Conservation (phyloP, 257 asterid species). For the Rubia yunnanensis region DNA sequence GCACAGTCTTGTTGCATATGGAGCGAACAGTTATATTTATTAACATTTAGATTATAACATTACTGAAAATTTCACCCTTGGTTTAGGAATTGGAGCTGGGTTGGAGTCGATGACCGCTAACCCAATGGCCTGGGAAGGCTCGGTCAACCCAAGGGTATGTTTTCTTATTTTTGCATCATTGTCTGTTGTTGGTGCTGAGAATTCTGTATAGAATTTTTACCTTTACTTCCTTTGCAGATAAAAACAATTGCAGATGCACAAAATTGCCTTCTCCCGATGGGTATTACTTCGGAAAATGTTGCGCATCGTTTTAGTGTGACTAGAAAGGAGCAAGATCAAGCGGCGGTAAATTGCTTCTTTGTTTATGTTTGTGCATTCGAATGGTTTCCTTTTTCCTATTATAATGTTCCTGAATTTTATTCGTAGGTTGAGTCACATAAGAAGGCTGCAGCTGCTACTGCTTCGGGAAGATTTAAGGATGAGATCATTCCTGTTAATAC, state of each 20-base stretch:
- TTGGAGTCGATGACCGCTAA: slow-evolving; percentile 89
- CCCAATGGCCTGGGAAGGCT: slow-evolving; percentile 98
- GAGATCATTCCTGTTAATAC: slow-evolving; percentile 89
- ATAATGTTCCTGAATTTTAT: not conserved
- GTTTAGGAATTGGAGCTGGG: slow-evolving; percentile 95
- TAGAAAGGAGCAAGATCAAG: slow-evolving; percentile 94
- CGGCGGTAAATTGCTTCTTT: slow-evolving; percentile 68
- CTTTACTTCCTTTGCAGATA: slow-evolving; percentile 38
- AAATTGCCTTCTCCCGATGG: slow-evolving; percentile 98
- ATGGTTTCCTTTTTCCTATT: not conserved
- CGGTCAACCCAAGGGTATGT: slow-evolving; percentile 84
- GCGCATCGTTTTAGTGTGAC: slow-evolving; percentile 88
- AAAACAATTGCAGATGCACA: slow-evolving; percentile 76
- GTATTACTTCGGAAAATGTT: slow-evolving; percentile 95
- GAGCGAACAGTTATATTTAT: not conserved
- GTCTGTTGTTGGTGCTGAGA: not conserved
- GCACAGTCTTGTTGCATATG: not conserved
- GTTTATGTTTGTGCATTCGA: slow-evolving; percentile 1
- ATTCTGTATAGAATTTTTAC: not conserved
- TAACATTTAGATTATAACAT: not conserved
- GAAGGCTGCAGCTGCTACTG: slow-evolving; percentile 98
- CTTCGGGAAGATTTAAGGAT: slow-evolving; percentile 85
- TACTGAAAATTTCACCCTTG: slow-evolving; percentile 10
- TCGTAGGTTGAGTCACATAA: slow-evolving; percentile 83
- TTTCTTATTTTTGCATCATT: slow-evolving; percentile 7